phyloP scores from a whole-genome alignment of 305 asterid species.

The Solanum hybrid region DNA sequence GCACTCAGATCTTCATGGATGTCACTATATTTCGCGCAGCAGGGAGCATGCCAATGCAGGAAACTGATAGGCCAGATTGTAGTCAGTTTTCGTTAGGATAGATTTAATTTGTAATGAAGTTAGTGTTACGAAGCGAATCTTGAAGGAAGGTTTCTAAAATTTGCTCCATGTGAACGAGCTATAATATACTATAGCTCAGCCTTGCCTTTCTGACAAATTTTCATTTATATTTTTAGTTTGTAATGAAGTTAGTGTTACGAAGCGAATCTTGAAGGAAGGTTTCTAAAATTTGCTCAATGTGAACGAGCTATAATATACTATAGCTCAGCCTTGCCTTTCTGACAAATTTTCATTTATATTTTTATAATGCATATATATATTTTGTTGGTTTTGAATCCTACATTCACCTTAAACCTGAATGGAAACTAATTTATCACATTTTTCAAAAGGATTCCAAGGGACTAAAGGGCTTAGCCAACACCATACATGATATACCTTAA shows the following conservation, averaged over 20 bases:
- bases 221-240: not conserved
- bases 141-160: no score
- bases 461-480: not conserved
- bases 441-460: not conserved
- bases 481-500: not conserved
- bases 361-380: not conserved
- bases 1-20: not conserved
- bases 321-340: not conserved
- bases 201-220: not conserved
- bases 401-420: not conserved
- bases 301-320: not conserved
- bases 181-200: not conserved
- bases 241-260: no score
- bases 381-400: not conserved
- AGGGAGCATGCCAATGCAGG: not conserved
- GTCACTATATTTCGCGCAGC: not conserved
- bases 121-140: not conserved
- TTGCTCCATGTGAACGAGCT: not conserved
- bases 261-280: no score
- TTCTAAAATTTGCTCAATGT: not conserved
- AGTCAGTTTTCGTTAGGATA: not conserved
- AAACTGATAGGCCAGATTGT: not conserved
- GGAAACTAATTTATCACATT: not conserved
- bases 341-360: not conserved
- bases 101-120: not conserved